These are phyloP conservation scores for Aspergillus sclerotiicarbonarius DNA, from an alignment of 495 filamentous ascomycete genomes.

Conservation along the genomic window DNA sequence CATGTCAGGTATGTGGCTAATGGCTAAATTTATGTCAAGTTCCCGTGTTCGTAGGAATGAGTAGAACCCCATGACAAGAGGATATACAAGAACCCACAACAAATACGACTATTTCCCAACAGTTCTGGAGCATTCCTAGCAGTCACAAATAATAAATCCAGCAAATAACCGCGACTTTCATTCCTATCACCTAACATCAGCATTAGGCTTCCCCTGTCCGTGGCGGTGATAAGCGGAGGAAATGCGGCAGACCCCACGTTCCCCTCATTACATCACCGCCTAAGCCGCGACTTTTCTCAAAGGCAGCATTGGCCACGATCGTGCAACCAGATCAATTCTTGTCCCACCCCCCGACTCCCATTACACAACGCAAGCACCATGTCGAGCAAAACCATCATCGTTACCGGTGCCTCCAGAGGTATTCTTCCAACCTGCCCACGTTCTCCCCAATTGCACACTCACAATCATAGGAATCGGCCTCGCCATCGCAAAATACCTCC, in stretches of 20 bases:
- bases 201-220: no score
- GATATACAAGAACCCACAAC: no score
- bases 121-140: no score
- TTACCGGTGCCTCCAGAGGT: slow-evolving; percentile 65
- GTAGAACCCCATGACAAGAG: no score
- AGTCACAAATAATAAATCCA: no score
- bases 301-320: neutral
- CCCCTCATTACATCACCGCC: slow-evolving; percentile 8
- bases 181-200: no score
- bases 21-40: no score
- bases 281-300: neutral
- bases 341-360: neutral
- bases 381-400: slow-evolving; percentile 56
- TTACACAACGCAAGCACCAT: slow-evolving; percentile 15
- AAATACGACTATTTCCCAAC: no score
- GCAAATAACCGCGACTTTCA: no score
- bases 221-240: neutral
- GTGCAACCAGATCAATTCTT: neutral
- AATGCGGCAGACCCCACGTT: slow-evolving; percentile 1
- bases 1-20: no score
- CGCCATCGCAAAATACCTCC: slow-evolving; percentile 70
- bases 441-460: slow-evolving; percentile 1
- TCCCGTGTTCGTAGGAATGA: no score
- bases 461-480: slow-evolving; percentile 71
- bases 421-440: slow-evolving; percentile 3